These are phyloP conservation scores for Oleoguttula mirabilis DNA, from an alignment of 495 filamentous ascomycete species.

Conservation along the genomic window DNA sequence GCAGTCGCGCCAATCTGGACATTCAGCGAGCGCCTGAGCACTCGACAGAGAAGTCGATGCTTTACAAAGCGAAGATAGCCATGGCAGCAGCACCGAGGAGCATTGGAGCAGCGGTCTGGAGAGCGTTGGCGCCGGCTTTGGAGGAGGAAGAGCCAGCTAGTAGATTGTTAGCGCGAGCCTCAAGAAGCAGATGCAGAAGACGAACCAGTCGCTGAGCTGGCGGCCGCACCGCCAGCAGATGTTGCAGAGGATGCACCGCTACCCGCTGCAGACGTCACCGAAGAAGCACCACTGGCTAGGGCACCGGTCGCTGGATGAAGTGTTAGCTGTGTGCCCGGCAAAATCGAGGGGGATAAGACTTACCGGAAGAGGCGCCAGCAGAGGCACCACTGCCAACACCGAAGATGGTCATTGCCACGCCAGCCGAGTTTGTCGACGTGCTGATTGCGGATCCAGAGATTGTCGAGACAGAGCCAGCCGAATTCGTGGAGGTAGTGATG, in stretches of 20 bases:
- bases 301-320: too few species aligned
- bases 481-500: too few species aligned
- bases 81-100: slow-evolving; percentile 12
- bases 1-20: too few species aligned
- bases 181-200: slow-evolving; percentile 7
- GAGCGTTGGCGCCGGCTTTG: slow-evolving; percentile 2
- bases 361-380: slow-evolving; percentile 13
- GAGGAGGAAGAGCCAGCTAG: too few species aligned
- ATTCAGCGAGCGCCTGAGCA: too few species aligned
- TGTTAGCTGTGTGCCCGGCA: too few species aligned
- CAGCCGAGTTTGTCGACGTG: neutral
- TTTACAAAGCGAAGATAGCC: slow-evolving; percentile 17
- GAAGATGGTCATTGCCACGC: neutral
- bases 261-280: slow-evolving; percentile 10
- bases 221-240: slow-evolving; percentile 18
- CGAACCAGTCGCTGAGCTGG: slow-evolving; percentile 6
- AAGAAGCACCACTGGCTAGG: slow-evolving; percentile 9
- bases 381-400: neutral
- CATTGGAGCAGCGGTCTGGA: slow-evolving; percentile 9
- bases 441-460: too few species aligned
- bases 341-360: too few species aligned
- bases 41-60: too few species aligned
- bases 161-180: too few species aligned
- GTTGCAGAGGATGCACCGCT: slow-evolving; percentile 21
- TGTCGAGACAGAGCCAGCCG: too few species aligned